Percentiles rank a stretch among this genome's conserved stretches.
These are phyloP conservation scores for Cercospora canescens DNA, from an alignment of 2,329 filamentous ascomycete genomes.

Conservation along the genomic window DNA sequence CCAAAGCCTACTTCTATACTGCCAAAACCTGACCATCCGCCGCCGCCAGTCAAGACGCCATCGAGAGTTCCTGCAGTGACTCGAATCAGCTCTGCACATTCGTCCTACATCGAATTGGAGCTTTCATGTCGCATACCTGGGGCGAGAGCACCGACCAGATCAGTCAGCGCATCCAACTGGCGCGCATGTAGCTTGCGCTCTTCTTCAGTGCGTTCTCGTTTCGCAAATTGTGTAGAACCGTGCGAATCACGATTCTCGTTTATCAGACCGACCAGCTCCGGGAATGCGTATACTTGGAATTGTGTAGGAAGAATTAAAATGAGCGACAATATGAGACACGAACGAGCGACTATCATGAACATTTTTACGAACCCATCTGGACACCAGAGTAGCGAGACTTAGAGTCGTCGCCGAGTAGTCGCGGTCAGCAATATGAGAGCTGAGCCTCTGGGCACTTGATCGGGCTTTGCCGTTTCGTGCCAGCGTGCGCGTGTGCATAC, in stretches of 20 bases:
- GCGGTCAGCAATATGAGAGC: background rate
- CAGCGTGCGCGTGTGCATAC: background rate
- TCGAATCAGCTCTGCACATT: background rate
- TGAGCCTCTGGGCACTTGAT: too few relatives aligned
- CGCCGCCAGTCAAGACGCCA: background rate
- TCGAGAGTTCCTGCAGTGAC: background rate
- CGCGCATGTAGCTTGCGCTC: background rate
- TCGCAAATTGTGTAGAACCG: background rate
- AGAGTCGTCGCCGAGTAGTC: too few relatives aligned
- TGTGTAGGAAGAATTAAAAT: background rate
- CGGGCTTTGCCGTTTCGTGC: background rate
- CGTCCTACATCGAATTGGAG: background rate
- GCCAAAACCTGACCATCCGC: background rate
- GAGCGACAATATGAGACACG: background rate
- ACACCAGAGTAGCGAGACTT: background rate
- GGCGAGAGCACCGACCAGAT: background rate
- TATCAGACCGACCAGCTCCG: background rate
- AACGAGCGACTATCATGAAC: conserved; percentile 1
- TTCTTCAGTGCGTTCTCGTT: background rate
- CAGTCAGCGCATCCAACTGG: background rate
- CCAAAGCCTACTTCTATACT: background rate
- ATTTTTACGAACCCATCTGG: background rate
- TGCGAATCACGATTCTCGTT: background rate
- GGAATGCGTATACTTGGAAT: background rate
- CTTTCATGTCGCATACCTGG: background rate